phyloP scores from a whole-genome alignment of 179 eudicot species.

The Beta corolliflora region DNA sequence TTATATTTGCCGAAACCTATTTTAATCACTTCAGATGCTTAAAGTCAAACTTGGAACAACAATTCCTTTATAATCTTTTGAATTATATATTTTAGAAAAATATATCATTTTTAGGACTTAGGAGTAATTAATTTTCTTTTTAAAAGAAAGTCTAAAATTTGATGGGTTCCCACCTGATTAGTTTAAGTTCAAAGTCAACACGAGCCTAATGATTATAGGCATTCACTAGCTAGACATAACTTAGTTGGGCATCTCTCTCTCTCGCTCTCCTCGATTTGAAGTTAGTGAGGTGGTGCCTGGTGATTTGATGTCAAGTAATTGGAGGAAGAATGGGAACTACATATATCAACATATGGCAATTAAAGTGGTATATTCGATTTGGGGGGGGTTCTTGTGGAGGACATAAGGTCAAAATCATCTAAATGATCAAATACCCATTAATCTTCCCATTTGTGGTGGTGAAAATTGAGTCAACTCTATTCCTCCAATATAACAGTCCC shows the following conservation, averaged over 20 bases:
- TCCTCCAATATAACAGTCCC: constrained; percentile 4
- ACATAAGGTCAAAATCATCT: constrained; percentile 35
- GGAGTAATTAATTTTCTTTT: too few relatives aligned
- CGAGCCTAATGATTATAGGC: constrained; percentile 14
- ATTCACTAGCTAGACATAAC: constrained; percentile 31
- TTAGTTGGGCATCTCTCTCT: constrained; percentile 21
- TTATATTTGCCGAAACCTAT: too few relatives aligned
- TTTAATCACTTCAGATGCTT: too few relatives aligned
- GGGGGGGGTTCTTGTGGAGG: constrained; percentile 27
- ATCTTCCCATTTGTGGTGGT: constrained; percentile 40
- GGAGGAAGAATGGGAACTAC: constrained; percentile 28
- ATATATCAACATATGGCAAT: constrained; percentile 14
- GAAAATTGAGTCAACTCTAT: constrained; percentile 33
- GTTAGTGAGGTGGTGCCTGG: constrained; percentile 20
- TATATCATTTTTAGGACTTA: too few relatives aligned
- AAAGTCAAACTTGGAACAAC: background rate
- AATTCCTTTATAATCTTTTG: too few relatives aligned
- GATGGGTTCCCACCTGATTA: constrained; percentile 24
- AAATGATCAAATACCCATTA: constrained; percentile 18
- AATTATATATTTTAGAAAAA: too few relatives aligned
- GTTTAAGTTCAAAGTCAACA: constrained; percentile 28
- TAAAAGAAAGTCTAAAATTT: background rate
- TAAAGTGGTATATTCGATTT: background rate
- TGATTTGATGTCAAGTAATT: constrained; percentile 35
- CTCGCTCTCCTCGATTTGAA: constrained; percentile 25